Conservation (phyloP, 768 basidiomycete species). For the Dentipellis fragilis region DNA sequence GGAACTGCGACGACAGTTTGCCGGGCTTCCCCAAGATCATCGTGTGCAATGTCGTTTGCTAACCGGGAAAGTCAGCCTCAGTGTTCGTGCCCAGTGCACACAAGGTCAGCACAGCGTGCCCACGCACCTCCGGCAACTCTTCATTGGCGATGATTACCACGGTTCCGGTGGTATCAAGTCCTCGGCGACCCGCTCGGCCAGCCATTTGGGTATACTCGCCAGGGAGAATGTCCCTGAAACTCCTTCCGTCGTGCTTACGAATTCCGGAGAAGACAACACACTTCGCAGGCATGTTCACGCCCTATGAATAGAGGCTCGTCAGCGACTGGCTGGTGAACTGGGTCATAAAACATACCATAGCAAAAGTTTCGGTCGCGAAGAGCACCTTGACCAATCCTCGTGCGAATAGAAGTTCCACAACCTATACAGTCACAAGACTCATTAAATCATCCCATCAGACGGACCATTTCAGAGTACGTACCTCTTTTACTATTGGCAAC, state of each 20-base stretch:
- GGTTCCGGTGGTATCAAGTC: slow-evolving; percentile 89
- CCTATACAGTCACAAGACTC: slow-evolving; percentile 31
- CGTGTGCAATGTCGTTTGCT: slow-evolving; percentile 66
- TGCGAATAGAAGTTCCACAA: slow-evolving; percentile 94
- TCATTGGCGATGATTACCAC: slow-evolving; percentile 86
- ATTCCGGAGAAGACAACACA: slow-evolving; percentile 94
- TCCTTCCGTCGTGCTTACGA: slow-evolving; percentile 90
- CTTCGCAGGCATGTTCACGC: slow-evolving; percentile 98
- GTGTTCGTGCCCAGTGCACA: background rate
- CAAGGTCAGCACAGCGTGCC: background rate
- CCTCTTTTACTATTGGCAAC: slow-evolving; percentile 95
- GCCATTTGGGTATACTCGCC: slow-evolving; percentile 99
- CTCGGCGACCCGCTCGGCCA: slow-evolving; percentile 92
- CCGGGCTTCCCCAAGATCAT: slow-evolving; percentile 96
- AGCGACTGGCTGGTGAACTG: background rate
- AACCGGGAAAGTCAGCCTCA: background rate
- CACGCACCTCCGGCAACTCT: slow-evolving; percentile 72
- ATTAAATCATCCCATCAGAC: background rate
- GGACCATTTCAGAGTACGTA: slow-evolving; percentile 20
- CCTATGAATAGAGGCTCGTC: slow-evolving; percentile 37
- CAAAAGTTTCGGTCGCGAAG: slow-evolving; percentile 98
- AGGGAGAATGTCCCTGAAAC: slow-evolving; percentile 81
- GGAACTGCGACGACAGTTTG: slow-evolving; percentile 91
- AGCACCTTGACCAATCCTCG: slow-evolving; percentile 92
- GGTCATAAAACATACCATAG: slow-evolving; percentile 61